phyloP scores from a whole-genome alignment of 192 early-diverging fungal species.

The Coemansia sp. region DNA sequence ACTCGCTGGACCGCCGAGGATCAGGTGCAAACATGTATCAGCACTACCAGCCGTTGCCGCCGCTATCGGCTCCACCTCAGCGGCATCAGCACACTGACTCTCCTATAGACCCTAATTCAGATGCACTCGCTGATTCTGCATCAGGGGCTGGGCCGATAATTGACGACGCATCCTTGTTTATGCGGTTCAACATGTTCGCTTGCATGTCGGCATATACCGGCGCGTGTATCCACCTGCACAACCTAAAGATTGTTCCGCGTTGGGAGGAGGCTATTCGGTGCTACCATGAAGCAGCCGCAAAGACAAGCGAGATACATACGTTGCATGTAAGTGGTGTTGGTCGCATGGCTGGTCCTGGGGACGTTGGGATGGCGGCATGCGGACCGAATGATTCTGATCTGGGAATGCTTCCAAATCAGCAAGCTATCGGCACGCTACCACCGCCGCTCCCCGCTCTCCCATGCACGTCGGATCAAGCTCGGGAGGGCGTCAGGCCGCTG shows the following conservation, averaged over 20 bases:
- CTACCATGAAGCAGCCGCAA: conserved; percentile 24
- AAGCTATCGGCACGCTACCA: conserved; percentile 30
- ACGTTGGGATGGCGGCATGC: conserved; percentile 5
- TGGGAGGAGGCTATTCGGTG: conserved; percentile 30
- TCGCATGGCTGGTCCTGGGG: not conserved
- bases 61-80: conserved; percentile 10
- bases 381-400: conserved; percentile 16
- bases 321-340: conserved; percentile 2
- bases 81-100: not conserved
- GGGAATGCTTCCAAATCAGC: conserved; percentile 28
- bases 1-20: conserved; percentile 15
- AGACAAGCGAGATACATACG: conserved; percentile 21
- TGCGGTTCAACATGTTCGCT: conserved; percentile 44
- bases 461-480: conserved; percentile 40
- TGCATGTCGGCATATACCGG: conserved; percentile 26
- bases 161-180: conserved; percentile 41
- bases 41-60: conserved; percentile 18
- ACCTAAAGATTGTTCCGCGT: conserved; percentile 33
- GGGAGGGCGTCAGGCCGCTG: conserved; percentile 42
- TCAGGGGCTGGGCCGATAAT: conserved; percentile 27
- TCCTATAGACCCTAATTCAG: not conserved
- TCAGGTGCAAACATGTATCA: conserved; percentile 7
- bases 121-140: conserved; percentile 22
- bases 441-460: conserved; percentile 35
- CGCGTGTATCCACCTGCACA: conserved; percentile 43